phyloP scores from a whole-genome alignment of 495 filamentous ascomycete species.

The Penicillium ucsense region DNA sequence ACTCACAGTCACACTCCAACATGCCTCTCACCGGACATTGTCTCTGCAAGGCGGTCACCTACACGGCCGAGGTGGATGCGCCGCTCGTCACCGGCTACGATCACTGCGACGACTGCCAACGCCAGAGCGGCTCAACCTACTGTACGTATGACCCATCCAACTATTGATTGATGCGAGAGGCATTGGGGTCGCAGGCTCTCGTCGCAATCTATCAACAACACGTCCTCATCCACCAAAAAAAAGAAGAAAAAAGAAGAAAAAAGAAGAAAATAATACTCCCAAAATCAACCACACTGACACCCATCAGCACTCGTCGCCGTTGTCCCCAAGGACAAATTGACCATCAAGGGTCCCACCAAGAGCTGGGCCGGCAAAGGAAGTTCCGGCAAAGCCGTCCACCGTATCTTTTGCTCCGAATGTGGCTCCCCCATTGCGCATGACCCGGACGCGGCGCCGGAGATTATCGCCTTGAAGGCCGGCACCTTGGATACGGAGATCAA shows the following conservation, averaged over 20 bases:
- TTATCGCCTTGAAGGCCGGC: conserved; percentile 61
- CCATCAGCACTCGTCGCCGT: conserved; percentile 51
- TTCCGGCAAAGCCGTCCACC: conserved; percentile 51
- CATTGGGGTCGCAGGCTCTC: no score
- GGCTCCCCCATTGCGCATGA: conserved; percentile 62
- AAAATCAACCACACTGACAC: no score
- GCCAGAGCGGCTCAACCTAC: conserved; percentile 58
- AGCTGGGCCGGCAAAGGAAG: conserved; percentile 44
- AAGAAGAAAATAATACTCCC: no score
- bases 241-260: no score
- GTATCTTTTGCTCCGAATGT: conserved; percentile 60
- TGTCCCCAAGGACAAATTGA: conserved; percentile 52
- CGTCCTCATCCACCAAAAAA: no score
- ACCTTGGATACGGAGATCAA: conserved; percentile 52
- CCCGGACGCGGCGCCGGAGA: conserved; percentile 54
- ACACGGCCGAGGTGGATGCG: conserved; percentile 44
- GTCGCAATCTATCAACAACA: no score
- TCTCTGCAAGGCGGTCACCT: conserved; percentile 60
- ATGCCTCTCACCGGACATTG: conserved; percentile 63
- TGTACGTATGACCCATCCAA: conserved; percentile 28
- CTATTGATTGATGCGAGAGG: no score
- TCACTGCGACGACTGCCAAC: conserved; percentile 66
- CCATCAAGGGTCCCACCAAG: conserved; percentile 53
- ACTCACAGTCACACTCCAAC: conserved; percentile 15
- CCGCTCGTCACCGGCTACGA: conserved; percentile 53